A percentile compares a stretch with the other conserved stretches of the same genome.
Conservation (phyloP, 441 rosid species). For the Capsella rubella region DNA sequence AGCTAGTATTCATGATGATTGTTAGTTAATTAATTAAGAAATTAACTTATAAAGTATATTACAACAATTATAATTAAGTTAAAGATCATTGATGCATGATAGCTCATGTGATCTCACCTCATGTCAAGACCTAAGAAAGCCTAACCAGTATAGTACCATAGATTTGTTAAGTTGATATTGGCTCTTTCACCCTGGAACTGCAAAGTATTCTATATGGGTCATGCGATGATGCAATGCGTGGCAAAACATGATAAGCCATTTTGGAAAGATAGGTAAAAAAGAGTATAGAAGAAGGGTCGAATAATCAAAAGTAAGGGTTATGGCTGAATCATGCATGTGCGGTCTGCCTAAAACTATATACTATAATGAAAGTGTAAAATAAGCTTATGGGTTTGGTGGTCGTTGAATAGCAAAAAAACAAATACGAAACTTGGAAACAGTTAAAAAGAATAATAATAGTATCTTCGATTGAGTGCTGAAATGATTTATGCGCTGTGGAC, state of each 20-base stretch:
- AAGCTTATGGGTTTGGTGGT: slow-evolving; percentile 3
- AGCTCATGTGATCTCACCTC: too few relatives aligned
- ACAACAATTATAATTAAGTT: too few relatives aligned
- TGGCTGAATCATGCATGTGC: slow-evolving; percentile 22
- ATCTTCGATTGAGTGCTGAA: not conserved
- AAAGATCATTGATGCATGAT: too few relatives aligned
- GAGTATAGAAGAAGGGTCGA: not conserved
- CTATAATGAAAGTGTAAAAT: not conserved
- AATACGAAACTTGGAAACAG: slow-evolving; percentile 10
- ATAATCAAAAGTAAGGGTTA: slow-evolving; percentile 13
- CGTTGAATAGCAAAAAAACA: not conserved
- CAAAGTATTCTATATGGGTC: not conserved
- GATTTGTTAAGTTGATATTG: not conserved
- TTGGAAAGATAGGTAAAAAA: not conserved
- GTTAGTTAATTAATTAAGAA: not conserved
- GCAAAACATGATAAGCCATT: not conserved
- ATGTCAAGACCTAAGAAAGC: too few relatives aligned
- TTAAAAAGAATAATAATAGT: slow-evolving; percentile 3
- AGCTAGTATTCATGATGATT: not conserved
- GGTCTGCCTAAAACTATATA: not conserved
- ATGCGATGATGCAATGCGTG: not conserved
- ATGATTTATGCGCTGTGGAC: slow-evolving; percentile 16
- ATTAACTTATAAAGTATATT: not conserved
- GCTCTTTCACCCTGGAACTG: not conserved
- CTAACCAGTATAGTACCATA: too few relatives aligned